A percentile compares a stretch with the other conserved stretches of the same genome.
Evolutionary conservation across 2,329 filamentous ascomycete genomes (phyloP).

Genomic region (Simplicillium aogashimaense): DNA sequence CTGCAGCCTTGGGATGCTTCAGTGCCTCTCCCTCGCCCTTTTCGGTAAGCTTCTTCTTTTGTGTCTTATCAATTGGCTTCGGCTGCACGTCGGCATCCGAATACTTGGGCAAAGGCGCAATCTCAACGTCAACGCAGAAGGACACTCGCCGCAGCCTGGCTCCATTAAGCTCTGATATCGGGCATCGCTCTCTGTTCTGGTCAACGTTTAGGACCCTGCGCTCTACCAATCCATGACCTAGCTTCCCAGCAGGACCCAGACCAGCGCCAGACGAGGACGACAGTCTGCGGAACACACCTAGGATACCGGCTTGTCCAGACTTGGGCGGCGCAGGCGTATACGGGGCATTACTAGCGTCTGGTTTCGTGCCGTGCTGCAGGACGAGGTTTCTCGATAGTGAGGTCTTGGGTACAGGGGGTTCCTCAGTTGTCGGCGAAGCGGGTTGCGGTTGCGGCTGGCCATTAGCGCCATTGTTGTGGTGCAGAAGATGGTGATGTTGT

Average conservation of each 20-base stretch:
- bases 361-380: slow-evolving; percentile 43
- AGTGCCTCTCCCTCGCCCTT: slow-evolving; percentile 66
- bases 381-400: slow-evolving; percentile 47
- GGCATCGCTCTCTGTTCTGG: slow-evolving; percentile 65
- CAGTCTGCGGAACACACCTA: slow-evolving; percentile 73
- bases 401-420: slow-evolving; percentile 37
- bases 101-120: slow-evolving; percentile 78
- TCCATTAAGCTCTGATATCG: slow-evolving; percentile 67
- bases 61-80: slow-evolving; percentile 10
- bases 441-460: slow-evolving; percentile 20
- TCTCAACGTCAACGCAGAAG: slow-evolving; percentile 96
- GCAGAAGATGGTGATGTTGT: slow-evolving; percentile 3
- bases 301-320: slow-evolving; percentile 57
- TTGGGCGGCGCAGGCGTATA: slow-evolving; percentile 70
- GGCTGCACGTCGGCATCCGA: slow-evolving; percentile 43
- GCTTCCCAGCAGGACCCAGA: slow-evolving; percentile 14
- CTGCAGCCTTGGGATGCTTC: slow-evolving; percentile 53
- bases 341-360: slow-evolving; percentile 47
- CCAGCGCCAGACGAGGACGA: slow-evolving; percentile 52
- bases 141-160: slow-evolving; percentile 79
- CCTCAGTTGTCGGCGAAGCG: slow-evolving; percentile 18
- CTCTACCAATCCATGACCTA: slow-evolving; percentile 61
- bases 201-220: slow-evolving; percentile 80
- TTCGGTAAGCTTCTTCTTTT: slow-evolving; percentile 55
- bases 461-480: slow-evolving; percentile 12